Evolutionary conservation across 2,329 filamentous ascomycete species (phyloP).

Genomic region (Pseudogymnoascus sp.): DNA sequence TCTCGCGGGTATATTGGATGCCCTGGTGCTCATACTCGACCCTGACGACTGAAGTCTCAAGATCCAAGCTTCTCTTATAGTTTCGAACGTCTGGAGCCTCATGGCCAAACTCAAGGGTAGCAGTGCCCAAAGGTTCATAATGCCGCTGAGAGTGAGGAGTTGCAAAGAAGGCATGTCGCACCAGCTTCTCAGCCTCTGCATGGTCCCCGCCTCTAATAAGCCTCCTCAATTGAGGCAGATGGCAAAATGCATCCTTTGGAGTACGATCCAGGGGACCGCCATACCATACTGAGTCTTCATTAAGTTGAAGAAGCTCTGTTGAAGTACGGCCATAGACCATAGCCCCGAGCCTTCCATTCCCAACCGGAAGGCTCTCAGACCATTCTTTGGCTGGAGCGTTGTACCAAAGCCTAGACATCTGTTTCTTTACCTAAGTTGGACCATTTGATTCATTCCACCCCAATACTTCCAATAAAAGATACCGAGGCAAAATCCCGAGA

Average conservation of each 20-base stretch:
- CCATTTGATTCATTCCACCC: background rate
- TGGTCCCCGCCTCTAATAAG: slow-evolving; percentile 35
- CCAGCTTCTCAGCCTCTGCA: slow-evolving; percentile 34
- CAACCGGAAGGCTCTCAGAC: slow-evolving; percentile 37
- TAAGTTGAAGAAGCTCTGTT: slow-evolving; percentile 38
- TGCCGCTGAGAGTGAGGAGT: slow-evolving; percentile 39
- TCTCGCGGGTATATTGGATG: slow-evolving; percentile 27
- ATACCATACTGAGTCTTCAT: slow-evolving; percentile 42
- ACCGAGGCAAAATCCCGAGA: background rate
- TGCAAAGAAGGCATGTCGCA: slow-evolving; percentile 35
- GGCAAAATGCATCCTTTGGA: slow-evolving; percentile 31
- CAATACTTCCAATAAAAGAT: background rate
- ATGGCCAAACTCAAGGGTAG: slow-evolving; percentile 36
- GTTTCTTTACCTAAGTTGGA: background rate
- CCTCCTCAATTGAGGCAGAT: slow-evolving; percentile 33
- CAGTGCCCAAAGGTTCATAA: slow-evolving; percentile 35
- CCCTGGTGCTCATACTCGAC: slow-evolving; percentile 31
- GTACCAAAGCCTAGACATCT: slow-evolving; percentile 22
- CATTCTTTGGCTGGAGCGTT: slow-evolving; percentile 26
- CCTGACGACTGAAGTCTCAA: slow-evolving; percentile 28
- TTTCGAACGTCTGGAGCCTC: slow-evolving; percentile 19
- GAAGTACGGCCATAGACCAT: slow-evolving; percentile 39
- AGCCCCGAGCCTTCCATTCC: slow-evolving; percentile 37
- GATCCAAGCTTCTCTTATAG: slow-evolving; percentile 33
- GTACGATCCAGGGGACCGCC: slow-evolving; percentile 37